Percentiles rank a stretch among this genome's conserved stretches.
Conservation (phyloP, 495 filamentous ascomycete genomes). For the Penicillium waksmanii region DNA sequence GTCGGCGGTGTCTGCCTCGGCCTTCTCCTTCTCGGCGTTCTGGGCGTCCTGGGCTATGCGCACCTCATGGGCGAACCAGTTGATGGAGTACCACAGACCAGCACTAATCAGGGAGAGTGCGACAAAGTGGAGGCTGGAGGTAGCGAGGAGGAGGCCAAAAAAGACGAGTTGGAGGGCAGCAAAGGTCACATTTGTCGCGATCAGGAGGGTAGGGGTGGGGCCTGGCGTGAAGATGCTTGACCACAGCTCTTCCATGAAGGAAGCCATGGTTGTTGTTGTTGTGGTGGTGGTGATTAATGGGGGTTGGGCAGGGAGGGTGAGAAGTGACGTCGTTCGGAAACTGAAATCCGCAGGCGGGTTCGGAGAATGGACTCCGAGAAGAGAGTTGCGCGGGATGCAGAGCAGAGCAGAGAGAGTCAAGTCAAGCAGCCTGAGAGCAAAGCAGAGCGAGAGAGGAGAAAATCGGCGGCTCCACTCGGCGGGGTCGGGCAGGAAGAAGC, state of each 20-base stretch:
- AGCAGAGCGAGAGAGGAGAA: too few relatives aligned
- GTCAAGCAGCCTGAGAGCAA: neutral
- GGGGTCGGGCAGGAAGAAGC: slow-evolving; percentile 2
- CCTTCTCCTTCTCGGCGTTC: slow-evolving; percentile 52
- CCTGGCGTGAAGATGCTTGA: slow-evolving; percentile 90
- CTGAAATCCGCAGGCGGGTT: slow-evolving; percentile 23
- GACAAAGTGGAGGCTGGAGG: slow-evolving; percentile 86
- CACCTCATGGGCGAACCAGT: slow-evolving; percentile 93
- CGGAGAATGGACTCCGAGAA: slow-evolving; percentile 6
- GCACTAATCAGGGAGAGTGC: slow-evolving; percentile 76
- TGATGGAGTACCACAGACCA: slow-evolving; percentile 89
- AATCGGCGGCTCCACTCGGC: neutral
- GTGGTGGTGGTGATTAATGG: slow-evolving; percentile 1
- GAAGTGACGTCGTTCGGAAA: slow-evolving; percentile 30
- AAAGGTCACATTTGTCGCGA: slow-evolving; percentile 91
- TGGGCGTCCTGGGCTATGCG: slow-evolving; percentile 59
- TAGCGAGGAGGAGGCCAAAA: slow-evolving; percentile 73
- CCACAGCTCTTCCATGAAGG: slow-evolving; percentile 84
- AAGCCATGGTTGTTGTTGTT: slow-evolving; percentile 61
- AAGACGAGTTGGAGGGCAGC: slow-evolving; percentile 81
- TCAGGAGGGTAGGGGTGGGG: slow-evolving; percentile 80
- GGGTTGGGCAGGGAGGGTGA: neutral
- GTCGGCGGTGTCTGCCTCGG: slow-evolving; percentile 29
- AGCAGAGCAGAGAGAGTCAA: neutral
- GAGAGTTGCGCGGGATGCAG: neutral